phyloP scores from a whole-genome alignment of 1,139 yeast genomes.

The Candida sp. region DNA sequence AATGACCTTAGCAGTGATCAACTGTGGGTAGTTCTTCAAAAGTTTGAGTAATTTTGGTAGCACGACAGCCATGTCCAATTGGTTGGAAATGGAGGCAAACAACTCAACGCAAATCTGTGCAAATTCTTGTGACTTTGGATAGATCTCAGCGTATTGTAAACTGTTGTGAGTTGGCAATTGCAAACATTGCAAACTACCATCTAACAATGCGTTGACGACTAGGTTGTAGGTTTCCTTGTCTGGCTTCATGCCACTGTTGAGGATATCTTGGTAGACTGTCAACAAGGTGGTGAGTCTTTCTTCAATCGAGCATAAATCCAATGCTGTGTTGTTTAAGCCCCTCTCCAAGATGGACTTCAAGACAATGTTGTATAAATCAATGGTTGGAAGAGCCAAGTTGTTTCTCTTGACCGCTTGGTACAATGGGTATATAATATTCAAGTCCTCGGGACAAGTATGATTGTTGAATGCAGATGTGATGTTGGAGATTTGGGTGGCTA shows the following conservation, averaged over 20 bases:
- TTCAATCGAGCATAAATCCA: conserved; percentile 33
- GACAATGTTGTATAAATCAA: conserved; percentile 40
- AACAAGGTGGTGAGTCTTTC: conserved; percentile 57
- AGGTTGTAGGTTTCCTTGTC: conserved; percentile 54
- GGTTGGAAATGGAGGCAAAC: conserved; percentile 46
- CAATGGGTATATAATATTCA: conserved; percentile 42
- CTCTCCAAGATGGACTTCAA: conserved; percentile 37
- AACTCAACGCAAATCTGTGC: conserved; percentile 67
- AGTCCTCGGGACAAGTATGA: conserved; percentile 22
- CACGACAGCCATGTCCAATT: conserved; percentile 29
- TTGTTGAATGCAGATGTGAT: conserved; percentile 21
- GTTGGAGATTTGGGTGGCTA: conserved; percentile 23
- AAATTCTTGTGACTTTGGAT: conserved; percentile 61
- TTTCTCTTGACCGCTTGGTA: conserved; percentile 49
- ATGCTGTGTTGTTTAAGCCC: conserved; percentile 25
- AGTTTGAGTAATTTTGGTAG: conserved; percentile 31
- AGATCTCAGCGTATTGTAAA: conserved; percentile 27
- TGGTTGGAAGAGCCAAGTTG: conserved; percentile 32
- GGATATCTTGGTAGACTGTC: conserved; percentile 70
- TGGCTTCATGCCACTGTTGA: conserved; percentile 56
- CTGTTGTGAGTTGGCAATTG: conserved; percentile 13
- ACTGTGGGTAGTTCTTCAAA: conserved; percentile 31
- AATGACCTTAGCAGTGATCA: conserved; percentile 27
- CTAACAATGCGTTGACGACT: conserved; percentile 54
- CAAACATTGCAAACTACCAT: conserved; percentile 44